Base-by-base conservation (phyloP, 768 basidiomycete species). In the Lactifluus volemus region DNA sequence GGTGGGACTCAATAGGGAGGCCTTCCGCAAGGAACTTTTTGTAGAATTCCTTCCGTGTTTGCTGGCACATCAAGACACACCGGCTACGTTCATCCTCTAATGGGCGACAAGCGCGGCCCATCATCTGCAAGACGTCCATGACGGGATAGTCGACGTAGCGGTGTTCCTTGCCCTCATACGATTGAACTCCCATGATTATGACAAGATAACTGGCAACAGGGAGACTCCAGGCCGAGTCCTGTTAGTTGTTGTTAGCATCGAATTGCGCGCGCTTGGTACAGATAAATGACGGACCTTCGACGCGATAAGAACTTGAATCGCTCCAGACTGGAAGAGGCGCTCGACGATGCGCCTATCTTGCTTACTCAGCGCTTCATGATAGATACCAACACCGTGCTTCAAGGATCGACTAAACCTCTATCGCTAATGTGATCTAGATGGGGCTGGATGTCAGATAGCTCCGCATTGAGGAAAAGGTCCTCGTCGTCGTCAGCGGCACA, bases 141-240 rank as follows among this genome's bases (percentile, higher is more conserved):
- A 99, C 93, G 4, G 96, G 94, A 70, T 98, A 98, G 73, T 98
- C 97, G 65, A 95, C 81, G 67, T 99, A 99, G 49, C 97, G 89
- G 70, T 98, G 97, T 68, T 99, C 97, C 73, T 93, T 91, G 69
- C 96, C 96, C 72, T 98, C 95, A 67, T 89, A 98, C 61, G 74
- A 88, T 70, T 99, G 97, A 0, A 98, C 94, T n/a, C 96, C 96
- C 95, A 98, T 98, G 67, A 99, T 92, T 71, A 99, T 86, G 47
- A 98, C 95, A 92, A 98, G 97, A 73, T 97, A 95, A 60, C 91
- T 86, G 0, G 92, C 84, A 17, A 97, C 85, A 0, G 97, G 95
- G 7, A 99, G 78, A 69, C 85, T 92, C 97, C 97, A 99, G 0
- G 94, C 92, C 0, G 91, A 93, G 67, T 98, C 97, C 90, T 95